Conservation (phyloP, 192 early-diverging fungal species). For the Phlyctochytrium bullatum region DNA sequence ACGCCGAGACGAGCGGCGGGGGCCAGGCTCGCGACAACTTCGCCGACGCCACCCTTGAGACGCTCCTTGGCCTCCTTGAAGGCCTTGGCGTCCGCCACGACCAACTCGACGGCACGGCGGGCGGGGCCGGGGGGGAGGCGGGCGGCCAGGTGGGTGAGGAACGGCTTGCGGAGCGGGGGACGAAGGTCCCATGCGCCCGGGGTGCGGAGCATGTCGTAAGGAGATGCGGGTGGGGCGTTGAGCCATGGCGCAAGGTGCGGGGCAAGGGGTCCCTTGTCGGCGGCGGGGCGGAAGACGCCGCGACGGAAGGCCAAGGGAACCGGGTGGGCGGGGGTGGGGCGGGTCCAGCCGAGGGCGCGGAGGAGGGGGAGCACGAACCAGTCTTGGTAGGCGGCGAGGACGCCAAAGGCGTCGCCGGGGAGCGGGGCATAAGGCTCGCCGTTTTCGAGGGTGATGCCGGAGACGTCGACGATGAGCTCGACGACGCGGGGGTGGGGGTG, state of each 20-base stretch:
- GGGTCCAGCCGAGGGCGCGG: conserved; percentile 40
- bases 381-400: conserved; percentile 83
- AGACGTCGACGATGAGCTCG: too few species aligned
- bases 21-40: too few species aligned
- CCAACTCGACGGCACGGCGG: too few species aligned
- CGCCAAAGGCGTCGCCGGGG: conserved; percentile 88
- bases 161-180: conserved; percentile 70
- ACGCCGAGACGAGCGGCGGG: too few species aligned
- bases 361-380: conserved; percentile 66
- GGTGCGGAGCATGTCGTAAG: conserved; percentile 13
- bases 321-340: neutral
- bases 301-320: neutral
- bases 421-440: too few species aligned
- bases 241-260: too few species aligned
- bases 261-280: neutral
- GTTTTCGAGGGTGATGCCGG: too few species aligned
- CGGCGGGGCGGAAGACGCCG: neutral
- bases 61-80: too few species aligned
- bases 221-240: neutral
- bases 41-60: too few species aligned
- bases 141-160: conserved; percentile 77
- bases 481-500: too few species aligned
- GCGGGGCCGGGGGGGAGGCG: too few species aligned
- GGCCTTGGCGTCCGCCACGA: too few species aligned
- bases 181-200: conserved; percentile 25